Conservation (phyloP, 441 rosid species). For the Croton laevigatus region DNA sequence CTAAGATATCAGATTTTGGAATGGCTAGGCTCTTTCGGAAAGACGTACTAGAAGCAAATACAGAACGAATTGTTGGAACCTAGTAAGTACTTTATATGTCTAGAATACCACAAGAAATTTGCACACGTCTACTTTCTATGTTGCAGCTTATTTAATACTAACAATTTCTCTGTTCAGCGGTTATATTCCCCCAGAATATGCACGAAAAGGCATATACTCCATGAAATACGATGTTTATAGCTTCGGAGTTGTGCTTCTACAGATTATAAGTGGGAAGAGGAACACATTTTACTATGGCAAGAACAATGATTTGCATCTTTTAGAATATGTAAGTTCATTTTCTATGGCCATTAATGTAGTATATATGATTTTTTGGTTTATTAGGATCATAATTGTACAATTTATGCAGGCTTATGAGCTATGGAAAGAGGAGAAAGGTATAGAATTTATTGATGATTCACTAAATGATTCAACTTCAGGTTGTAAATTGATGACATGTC, state of each 20-base stretch:
- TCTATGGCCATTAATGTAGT: not conserved
- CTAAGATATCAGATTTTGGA: constrained; percentile 22
- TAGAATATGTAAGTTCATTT: constrained; percentile 20
- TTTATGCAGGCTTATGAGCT: constrained; percentile 19
- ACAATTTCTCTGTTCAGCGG: not conserved
- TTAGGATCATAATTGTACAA: not conserved
- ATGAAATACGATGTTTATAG: constrained; percentile 30
- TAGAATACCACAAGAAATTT: no score
- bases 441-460: constrained; percentile 13
- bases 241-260: constrained; percentile 33
- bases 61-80: constrained; percentile 14
- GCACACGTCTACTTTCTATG: no score
- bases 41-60: not conserved
- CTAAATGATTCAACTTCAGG: constrained; percentile 9
- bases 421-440: constrained; percentile 4
- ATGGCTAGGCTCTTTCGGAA: constrained; percentile 8
- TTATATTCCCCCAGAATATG: not conserved
- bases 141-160: no score
- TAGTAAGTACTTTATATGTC: constrained; percentile 8
- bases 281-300: constrained; percentile 16
- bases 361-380: no score
- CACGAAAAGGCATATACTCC: not conserved
- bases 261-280: constrained; percentile 27
- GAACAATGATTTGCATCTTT: constrained; percentile 12
- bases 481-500: constrained; percentile 22